Base-by-base conservation (phyloP, 768 basidiomycete species). In the Hericium erinaceus region DNA sequence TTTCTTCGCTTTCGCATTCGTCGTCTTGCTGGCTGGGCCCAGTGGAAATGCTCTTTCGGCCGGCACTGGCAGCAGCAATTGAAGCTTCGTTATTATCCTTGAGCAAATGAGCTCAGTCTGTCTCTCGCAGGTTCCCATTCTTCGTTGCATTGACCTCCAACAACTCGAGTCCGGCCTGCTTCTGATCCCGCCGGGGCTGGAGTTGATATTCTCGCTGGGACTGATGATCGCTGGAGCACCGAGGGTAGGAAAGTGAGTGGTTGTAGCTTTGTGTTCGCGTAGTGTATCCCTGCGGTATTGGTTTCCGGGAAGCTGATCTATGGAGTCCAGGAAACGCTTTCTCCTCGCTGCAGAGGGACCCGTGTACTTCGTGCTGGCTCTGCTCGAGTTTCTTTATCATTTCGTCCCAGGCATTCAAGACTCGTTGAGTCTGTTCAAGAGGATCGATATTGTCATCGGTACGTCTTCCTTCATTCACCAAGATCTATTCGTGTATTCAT, bases 51-150 rank as follows among this genome's bases (percentile, higher is more conserved):
- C 73, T 57, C 65, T 54, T 51, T 64, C 64, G 24, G 22, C 62
- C 68, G 24, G 49, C 53, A 49, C 33, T 52, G 44, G 52, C 51
- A 56, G 58, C 52, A 56, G 51, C 54, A 39, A 15, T 52, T 55
- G 37, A 49, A 52, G 55, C 62, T 65, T 64, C 60, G 39, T 60
- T 61, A 58, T 60, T 49, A 37, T 54, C 60, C 48, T 52, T 60
- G 58, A 41, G 54, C 38, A 44, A 49, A 59, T 65, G 62, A 58
- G 54, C 51, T 38, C 60, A 16, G 57, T 82, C 65, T 92, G 89
- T 70, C 73, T 91, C 60, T 90, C 89, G 33, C 72, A 80, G 39
- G 80, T 83, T 58, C 71, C 85, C 41, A 86, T 82, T 61, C 80
- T 92, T 61, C 89, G 89, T 59, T 92, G 89, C 67, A 69, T 78